Evolutionary conservation across 352 stramenopile species (phyloP).

Genomic region (Phytophthora nicotianae): DNA sequence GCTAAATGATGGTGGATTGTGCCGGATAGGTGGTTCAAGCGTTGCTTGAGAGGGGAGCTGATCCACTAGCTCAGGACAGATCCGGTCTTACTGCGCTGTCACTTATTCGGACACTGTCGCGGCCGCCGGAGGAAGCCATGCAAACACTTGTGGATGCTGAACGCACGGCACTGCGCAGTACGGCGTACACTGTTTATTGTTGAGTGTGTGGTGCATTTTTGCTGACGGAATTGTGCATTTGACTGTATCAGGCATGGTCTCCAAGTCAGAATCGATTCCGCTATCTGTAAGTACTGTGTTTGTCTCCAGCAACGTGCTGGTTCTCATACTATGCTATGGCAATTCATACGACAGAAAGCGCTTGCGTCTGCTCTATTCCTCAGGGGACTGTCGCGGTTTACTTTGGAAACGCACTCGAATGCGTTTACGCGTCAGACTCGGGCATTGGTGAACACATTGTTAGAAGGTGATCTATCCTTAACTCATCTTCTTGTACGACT

Average conservation of each 20-base stretch:
- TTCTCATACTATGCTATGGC: not conserved
- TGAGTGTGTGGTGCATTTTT: not conserved
- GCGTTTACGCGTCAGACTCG: constrained; percentile 40
- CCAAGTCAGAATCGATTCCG: constrained; percentile 22
- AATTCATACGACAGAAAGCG: constrained; percentile 42
- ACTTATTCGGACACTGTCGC: constrained; percentile 67
- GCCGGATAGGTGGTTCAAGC: constrained; percentile 47
- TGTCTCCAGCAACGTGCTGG: not conserved
- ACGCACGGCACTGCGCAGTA: constrained; percentile 32
- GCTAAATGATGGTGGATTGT: constrained; percentile 8
- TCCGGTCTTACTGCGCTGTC: constrained; percentile 72
- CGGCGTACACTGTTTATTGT: not conserved
- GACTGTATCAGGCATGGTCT: constrained; percentile 18
- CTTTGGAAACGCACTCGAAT: constrained; percentile 18
- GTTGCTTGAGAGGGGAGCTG: constrained; percentile 54
- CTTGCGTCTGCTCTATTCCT: constrained; percentile 55
- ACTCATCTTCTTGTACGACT: constrained; percentile 1
- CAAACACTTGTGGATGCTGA: constrained; percentile 61
- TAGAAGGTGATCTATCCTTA: constrained; percentile 34
- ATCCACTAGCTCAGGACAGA: constrained; percentile 57
- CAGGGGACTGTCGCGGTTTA: constrained; percentile 34
- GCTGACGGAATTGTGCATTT: constrained; percentile 6
- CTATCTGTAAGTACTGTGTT: constrained; percentile 26
- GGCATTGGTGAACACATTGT: constrained; percentile 38
- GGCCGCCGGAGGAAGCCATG: constrained; percentile 68